Base-by-base conservation (phyloP, 2,329 filamentous ascomycete genomes). In the Stachybotrys echinatus region DNA sequence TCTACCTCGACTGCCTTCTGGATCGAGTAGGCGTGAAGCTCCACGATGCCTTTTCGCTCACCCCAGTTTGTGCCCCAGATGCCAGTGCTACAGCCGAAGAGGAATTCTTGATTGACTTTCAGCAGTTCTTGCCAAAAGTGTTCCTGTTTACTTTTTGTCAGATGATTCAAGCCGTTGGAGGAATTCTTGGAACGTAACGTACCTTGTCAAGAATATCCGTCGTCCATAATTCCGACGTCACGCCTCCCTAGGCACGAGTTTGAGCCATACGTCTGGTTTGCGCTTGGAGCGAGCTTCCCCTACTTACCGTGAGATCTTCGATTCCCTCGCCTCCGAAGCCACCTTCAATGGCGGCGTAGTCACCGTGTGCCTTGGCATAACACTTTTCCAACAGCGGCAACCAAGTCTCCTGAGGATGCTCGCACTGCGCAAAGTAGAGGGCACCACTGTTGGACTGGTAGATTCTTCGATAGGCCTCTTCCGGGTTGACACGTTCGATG, bases 361-460 rank as follows among this genome's bases (percentile, higher is more conserved):
- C 89, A 4, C 87, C 88, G 54, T 92, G 88, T 0, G 87, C 86
- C 63, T 92, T 92, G 18, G 88, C 88, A 58, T 88, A 91, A 2
- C 86, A 87, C 65, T 92, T 92, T 60, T 92, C 88, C 1, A 92
- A 76, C 20, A 92, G 73, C 1, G 88, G 87, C 23, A 92, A 74
- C 88, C 88, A 92, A 0, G 87, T 92, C 65, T 92, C 87, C 58
- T 89, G 88, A 3, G 84, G 81, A 55, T 88, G 80, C 52, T 80
- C 79, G 65, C 87, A 89, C 61, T 88, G 85, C 0, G 85, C 85
- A 67, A 91, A 92, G 66, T 89, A 89, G 1, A 92, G 71, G 0
- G 88, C 84, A 51, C 85, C 77, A 19, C 85, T 89, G 39, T 88
- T 88, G 2, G 83, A 87, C 65, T 90, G 87, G 68, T 87, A 86